phyloP scores from a whole-genome alignment of 306 rosid species.

The Acacia confusa region DNA sequence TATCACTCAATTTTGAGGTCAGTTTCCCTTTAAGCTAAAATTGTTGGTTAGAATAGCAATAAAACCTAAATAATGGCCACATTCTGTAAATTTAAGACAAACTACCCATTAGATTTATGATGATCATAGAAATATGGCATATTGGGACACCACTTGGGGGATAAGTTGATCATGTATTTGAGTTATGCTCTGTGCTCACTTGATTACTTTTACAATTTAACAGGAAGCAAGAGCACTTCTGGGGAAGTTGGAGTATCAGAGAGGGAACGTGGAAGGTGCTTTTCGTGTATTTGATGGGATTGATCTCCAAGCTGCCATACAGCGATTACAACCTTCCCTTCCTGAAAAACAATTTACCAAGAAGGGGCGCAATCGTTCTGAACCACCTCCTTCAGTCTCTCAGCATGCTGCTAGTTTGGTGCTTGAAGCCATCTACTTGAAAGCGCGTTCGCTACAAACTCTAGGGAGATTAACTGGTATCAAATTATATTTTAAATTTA shows the following conservation, averaged over 20 bases:
- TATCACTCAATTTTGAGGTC: conserved; percentile 76
- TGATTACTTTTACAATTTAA: conserved; percentile 17
- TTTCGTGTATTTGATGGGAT: conserved; percentile 96
- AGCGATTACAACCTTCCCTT: conserved; percentile 73
- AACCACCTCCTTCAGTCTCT: conserved; percentile 69
- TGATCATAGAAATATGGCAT: conserved; percentile 4
- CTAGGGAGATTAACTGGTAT: conserved; percentile 77
- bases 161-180: conserved; percentile 7
- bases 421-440: conserved; percentile 96
- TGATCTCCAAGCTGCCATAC: conserved; percentile 96
- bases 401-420: conserved; percentile 97
- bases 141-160: background rate
- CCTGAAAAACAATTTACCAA: conserved; percentile 62
- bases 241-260: conserved; percentile 97
- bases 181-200: conserved; percentile 1
- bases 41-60: background rate
- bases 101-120: background rate
- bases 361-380: conserved; percentile 64
- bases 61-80: background rate
- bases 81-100: conserved; percentile 5
- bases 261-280: conserved; percentile 98
- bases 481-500: conserved; percentile 23
- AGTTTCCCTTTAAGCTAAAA: background rate
- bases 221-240: conserved; percentile 99
- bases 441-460: conserved; percentile 93